Evolutionary conservation across 495 filamentous ascomycete genomes (phyloP).

Genomic region (Podospora bellae-mahoneyi): DNA sequence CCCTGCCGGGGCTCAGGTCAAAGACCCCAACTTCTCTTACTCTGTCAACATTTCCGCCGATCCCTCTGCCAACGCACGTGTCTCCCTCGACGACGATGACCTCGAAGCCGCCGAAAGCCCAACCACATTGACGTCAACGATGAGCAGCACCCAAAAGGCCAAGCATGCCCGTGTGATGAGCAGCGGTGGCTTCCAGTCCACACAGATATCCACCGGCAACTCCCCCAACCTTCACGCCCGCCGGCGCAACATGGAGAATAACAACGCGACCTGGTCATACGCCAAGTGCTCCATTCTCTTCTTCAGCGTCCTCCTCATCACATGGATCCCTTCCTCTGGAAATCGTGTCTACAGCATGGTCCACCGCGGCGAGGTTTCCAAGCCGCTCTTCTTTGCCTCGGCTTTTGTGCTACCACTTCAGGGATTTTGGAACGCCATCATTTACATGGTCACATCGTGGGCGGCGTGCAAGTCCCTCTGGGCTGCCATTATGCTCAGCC

Average conservation of each 20-base stretch:
- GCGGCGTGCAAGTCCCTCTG: constrained; percentile 41
- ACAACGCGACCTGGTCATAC: constrained; percentile 69
- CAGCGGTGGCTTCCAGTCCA: not conserved
- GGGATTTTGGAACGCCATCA: constrained; percentile 82
- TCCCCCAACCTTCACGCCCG: constrained; percentile 18
- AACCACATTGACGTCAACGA: not conserved
- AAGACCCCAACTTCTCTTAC: constrained; percentile 34
- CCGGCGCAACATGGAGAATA: constrained; percentile 34
- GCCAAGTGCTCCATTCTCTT: constrained; percentile 83
- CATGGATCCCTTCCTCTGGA: constrained; percentile 80
- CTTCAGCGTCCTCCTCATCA: constrained; percentile 75
- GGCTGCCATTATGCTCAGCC: constrained; percentile 1
- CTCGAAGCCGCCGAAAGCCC: constrained; percentile 15
- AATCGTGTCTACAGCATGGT: constrained; percentile 73
- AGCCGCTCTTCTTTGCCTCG: constrained; percentile 64
- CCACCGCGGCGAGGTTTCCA: constrained; percentile 49
- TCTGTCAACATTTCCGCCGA: constrained; percentile 48
- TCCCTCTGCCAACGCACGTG: constrained; percentile 21
- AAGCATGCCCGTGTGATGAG: constrained; percentile 6
- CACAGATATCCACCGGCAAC: constrained; percentile 10
- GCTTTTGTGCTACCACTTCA: constrained; percentile 78
- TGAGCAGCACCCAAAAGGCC: not conserved
- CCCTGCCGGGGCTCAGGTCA: not conserved
- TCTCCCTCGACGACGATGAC: constrained; percentile 16
- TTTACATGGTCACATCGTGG: constrained; percentile 68